Evolutionary conservation across 1,139 yeast genomes (phyloP), one percentile per base, ranked within the genome.

Genomic region (Nematodospora anomalae): DNA sequence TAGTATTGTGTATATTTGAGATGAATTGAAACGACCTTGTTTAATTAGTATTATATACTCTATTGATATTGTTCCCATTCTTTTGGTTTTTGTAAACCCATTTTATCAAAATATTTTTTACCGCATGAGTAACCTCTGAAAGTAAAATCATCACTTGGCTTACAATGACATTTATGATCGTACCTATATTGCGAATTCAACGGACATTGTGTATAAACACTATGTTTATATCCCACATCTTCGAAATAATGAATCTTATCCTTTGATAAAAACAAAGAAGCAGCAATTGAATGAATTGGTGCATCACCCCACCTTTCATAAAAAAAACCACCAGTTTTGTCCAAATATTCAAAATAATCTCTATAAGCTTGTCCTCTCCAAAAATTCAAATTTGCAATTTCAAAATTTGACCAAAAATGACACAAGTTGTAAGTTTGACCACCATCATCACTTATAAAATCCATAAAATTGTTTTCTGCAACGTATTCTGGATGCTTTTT

Each of bases 271-370:
- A 87, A 80, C 43, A 86, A 64, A 3, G 90, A 69, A n/a, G 85
- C 95, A 10, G 92, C 95, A 52, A 87, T 79, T 10, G 95, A 83
- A 57, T 87, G 96, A 26, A 87, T 82, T 26, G 96, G 95, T 9
- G 95, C 95, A 62, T 86, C 96, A 43, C 95, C 95, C 95, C 95
- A 87, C 57, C 95, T 75, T 64, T 87, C 95, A 58, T 87, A 87
- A 63, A 83, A 87, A 65, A 87, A 87, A 4, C 95, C 95, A 53
- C 95, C 96, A 11, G 84, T 76, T 47, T 76, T 63, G 58, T 86
- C 96, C 50, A 86, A 74, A 53, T 71, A 67, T 23, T 83, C 83
- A 50, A 86, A 87, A 59, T 81, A 86, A 35, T 74, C 71, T 37
- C 64, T 60, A 58, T 85, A 86, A 12, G 86, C 86, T 35, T 81